Percentiles rank a stretch among this genome's conserved stretches.
Conservation (phyloP, 257 asterid genomes). For the Thymus quinquecostatus region DNA sequence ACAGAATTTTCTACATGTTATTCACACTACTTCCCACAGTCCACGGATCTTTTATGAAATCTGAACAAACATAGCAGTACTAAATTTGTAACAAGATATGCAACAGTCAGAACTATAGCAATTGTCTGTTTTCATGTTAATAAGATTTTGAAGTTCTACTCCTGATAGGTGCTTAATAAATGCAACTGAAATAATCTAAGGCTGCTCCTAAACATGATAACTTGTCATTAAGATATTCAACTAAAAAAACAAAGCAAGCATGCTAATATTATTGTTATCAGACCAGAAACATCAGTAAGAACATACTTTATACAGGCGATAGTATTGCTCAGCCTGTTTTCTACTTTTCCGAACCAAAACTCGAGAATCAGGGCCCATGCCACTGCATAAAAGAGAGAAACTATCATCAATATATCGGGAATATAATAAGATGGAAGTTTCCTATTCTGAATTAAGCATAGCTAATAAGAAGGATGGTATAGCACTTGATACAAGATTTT, state of each 20-base stretch:
- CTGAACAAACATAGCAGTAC: neutral
- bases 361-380: slow-evolving; percentile 99
- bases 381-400: slow-evolving; percentile 60
- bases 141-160: neutral
- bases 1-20: no score
- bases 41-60: no score
- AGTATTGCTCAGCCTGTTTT: slow-evolving; percentile 96
- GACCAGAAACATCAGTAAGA: slow-evolving; percentile 9
- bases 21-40: no score
- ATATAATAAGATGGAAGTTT: slow-evolving; percentile 14
- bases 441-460: neutral
- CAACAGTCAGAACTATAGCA: neutral
- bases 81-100: neutral
- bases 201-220: slow-evolving; percentile 2
- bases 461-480: neutral
- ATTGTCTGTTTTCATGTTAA: slow-evolving; percentile 10
- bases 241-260: neutral
- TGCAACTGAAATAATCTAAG: slow-evolving; percentile 5
- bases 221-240: slow-evolving; percentile 28
- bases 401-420: slow-evolving; percentile 20
- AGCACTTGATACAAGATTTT: slow-evolving; percentile 12
- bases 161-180: slow-evolving; percentile 32
- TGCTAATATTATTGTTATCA: neutral
- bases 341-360: slow-evolving; percentile 98
- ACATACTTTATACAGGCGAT: slow-evolving; percentile 83